These are phyloP conservation scores for Hygrophorus pudorinus DNA, from an alignment of 768 basidiomycete genomes.

Conservation along the genomic window DNA sequence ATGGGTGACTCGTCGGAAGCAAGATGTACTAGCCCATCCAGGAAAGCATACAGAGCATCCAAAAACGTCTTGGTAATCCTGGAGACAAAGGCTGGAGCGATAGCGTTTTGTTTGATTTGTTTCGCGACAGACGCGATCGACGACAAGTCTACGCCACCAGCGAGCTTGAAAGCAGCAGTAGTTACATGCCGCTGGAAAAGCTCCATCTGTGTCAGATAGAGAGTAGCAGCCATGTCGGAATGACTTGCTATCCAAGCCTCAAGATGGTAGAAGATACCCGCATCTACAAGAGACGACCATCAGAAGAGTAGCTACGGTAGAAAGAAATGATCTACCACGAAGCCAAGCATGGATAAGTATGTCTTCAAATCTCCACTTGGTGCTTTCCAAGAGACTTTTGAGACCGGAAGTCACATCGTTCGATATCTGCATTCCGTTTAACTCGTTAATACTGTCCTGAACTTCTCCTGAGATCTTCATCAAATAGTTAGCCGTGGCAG, in stretches of 20 bases:
- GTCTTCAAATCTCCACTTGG: conserved; percentile 84
- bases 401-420: conserved; percentile 61
- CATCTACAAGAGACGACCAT: conserved; percentile 41
- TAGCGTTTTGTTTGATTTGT: conserved; percentile 45
- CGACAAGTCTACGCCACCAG: conserved; percentile 60
- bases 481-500: conserved; percentile 77
- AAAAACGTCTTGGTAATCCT: conserved; percentile 82
- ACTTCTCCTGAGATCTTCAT: conserved; percentile 76
- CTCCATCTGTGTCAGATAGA: conserved; percentile 70
- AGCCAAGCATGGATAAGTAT: conserved; percentile 72
- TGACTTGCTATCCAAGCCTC: conserved; percentile 77
- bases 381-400: conserved; percentile 67
- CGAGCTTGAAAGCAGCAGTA: conserved; percentile 68
- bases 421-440: conserved; percentile 71
- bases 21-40: conserved; percentile 78
- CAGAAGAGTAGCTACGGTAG: neutral
- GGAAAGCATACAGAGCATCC: conserved; percentile 74
- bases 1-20: conserved; percentile 62
- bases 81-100: conserved; percentile 52
- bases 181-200: conserved; percentile 73
- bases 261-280: conserved; percentile 69
- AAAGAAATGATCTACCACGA: conserved; percentile 42
- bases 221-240: conserved; percentile 54
- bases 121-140: conserved; percentile 37
- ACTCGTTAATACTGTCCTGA: conserved; percentile 76